phyloP scores from a whole-genome alignment of 257 asterid species.

The Cordia subcordata region DNA sequence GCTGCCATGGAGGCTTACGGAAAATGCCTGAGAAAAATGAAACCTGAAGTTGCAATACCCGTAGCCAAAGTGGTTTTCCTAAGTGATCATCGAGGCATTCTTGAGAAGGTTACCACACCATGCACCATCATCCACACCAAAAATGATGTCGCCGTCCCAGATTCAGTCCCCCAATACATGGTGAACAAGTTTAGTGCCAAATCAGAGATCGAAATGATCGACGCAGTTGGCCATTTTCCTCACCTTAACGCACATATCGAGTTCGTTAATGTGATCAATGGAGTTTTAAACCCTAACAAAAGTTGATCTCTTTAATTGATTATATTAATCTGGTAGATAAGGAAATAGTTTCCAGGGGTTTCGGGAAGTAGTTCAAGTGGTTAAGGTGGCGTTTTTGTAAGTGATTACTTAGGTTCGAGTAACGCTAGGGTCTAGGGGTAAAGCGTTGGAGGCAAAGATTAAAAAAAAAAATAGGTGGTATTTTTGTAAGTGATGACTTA shows the following conservation, averaged over 20 bases:
- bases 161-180: constrained; percentile 31
- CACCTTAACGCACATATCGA: constrained; percentile 34
- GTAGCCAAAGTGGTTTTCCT: constrained; percentile 43
- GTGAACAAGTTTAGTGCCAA: constrained; percentile 27
- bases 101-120: constrained; percentile 32
- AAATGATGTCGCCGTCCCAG: constrained; percentile 43
- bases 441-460: too few relatives aligned
- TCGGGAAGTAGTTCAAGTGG: too few relatives aligned
- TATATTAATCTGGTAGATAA: too few relatives aligned
- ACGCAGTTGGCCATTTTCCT: constrained; percentile 54
- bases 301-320: too few relatives aligned
- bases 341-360: too few relatives aligned
- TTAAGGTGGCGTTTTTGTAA: too few relatives aligned
- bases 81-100: constrained; percentile 32
- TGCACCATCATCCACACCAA: constrained; percentile 39
- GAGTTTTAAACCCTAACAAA: too few relatives aligned
- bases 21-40: constrained; percentile 35
- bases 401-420: too few relatives aligned
- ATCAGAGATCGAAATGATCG: constrained; percentile 25
- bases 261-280: constrained; percentile 25
- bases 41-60: constrained; percentile 27
- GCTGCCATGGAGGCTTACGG: constrained; percentile 24
- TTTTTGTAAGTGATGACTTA: too few relatives aligned
- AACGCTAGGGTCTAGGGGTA: too few relatives aligned
- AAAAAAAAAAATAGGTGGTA: too few relatives aligned